These are phyloP conservation scores for Neolentinus lepideus DNA, from an alignment of 1,284 basidiomycete genomes.

Conservation along the genomic window DNA sequence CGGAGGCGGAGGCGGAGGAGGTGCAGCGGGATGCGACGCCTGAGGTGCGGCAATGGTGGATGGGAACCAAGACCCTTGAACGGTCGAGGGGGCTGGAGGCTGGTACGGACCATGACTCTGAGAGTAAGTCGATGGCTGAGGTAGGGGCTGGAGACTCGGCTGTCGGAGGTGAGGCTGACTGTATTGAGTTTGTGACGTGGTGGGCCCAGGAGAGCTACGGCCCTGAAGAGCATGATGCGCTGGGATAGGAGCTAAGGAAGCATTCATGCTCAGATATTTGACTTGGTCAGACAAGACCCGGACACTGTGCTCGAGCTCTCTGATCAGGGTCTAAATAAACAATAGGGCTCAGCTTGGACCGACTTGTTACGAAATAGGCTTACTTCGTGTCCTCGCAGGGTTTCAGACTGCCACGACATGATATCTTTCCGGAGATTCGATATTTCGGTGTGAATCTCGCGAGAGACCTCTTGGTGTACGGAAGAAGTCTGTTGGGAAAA, in stretches of 20 bases:
- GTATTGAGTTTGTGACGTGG: conserved; percentile 7
- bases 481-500: conserved; percentile 61
- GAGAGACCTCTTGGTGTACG: conserved; percentile 71
- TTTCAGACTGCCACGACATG: conserved; percentile 69
- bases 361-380: conserved; percentile 14
- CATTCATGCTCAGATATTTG: conserved; percentile 63
- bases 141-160: background rate
- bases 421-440: conserved; percentile 69
- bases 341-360: background rate
- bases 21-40: conserved; percentile 64
- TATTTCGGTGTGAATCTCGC: conserved; percentile 69
- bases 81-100: conserved; percentile 29
- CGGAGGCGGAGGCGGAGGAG: conserved; percentile 57
- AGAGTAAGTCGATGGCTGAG: conserved; percentile 8
- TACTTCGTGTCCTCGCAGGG: conserved; percentile 71
- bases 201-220: conserved; percentile 33
- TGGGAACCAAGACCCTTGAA: conserved; percentile 52
- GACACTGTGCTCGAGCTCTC: conserved; percentile 72
- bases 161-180: conserved; percentile 10
- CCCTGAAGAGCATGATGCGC: conserved; percentile 34
- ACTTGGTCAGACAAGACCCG: conserved; percentile 69
- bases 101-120: conserved; percentile 22
- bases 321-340: conserved; percentile 51
- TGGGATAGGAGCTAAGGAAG: conserved; percentile 20
- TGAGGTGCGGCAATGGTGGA: conserved; percentile 63